A percentile compares a stretch with the other conserved stretches of the same genome.
Evolutionary conservation across 1,284 basidiomycete genomes (phyloP).

Genomic region (Grifola frondosa): DNA sequence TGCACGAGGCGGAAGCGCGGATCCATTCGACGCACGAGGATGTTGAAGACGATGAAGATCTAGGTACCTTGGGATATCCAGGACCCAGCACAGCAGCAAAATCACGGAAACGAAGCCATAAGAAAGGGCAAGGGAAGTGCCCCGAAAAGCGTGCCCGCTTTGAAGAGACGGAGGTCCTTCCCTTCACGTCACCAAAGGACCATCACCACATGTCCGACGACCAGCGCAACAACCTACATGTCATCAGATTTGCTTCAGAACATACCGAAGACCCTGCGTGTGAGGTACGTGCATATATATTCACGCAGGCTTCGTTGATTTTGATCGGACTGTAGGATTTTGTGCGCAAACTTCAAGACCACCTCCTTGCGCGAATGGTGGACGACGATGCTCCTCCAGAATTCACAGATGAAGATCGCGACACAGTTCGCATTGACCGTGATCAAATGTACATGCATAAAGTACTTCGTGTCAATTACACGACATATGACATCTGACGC

Average conservation of each 20-base stretch:
- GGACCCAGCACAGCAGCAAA: too few species aligned
- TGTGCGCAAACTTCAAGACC: neutral
- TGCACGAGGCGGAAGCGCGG: too few species aligned
- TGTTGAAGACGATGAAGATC: too few species aligned
- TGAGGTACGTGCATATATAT: slow-evolving; percentile 10
- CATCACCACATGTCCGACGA: slow-evolving; percentile 19
- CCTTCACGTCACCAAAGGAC: too few species aligned
- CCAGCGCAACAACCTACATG: slow-evolving; percentile 1
- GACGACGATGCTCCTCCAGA: neutral
- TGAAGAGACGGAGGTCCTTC: too few species aligned
- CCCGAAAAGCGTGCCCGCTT: too few species aligned
- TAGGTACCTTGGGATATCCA: too few species aligned
- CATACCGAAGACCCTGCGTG: slow-evolving; percentile 18
- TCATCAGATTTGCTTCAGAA: slow-evolving; percentile 9
- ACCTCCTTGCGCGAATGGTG: neutral
- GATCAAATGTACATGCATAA: neutral
- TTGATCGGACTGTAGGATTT: neutral
- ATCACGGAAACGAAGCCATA: too few species aligned
- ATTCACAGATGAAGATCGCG: neutral
- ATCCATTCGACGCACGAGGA: too few species aligned
- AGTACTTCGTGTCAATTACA: slow-evolving; percentile 1
- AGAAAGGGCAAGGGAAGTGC: too few species aligned
- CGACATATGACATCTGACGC: slow-evolving; percentile 5
- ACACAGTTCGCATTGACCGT: neutral
- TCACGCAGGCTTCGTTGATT: neutral